Conservation (phyloP, 495 filamentous ascomycete genomes). For the Diplogelasinospora grovesii region DNA sequence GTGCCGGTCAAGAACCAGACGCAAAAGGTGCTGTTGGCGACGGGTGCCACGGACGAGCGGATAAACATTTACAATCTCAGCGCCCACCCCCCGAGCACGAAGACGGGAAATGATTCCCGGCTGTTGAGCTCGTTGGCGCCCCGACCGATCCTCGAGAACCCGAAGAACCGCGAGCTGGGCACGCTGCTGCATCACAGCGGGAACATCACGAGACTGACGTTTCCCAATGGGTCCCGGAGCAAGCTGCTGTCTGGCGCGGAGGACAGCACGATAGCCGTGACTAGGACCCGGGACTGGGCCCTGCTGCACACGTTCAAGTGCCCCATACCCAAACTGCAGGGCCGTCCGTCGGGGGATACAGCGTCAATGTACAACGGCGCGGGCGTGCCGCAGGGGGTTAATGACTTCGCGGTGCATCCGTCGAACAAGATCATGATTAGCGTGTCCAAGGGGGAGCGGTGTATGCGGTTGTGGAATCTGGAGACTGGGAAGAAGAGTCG, state of each 20-base stretch:
- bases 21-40: conserved; percentile 79
- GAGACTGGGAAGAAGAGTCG: conserved; percentile 94
- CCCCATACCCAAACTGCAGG: conserved; percentile 73
- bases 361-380: conserved; percentile 77
- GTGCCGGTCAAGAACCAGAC: conserved; percentile 46
- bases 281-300: conserved; percentile 81
- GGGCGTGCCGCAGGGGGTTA: conserved; percentile 80
- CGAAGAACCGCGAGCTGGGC: conserved; percentile 81
- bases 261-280: conserved; percentile 82
- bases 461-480: conserved; percentile 92
- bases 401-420: conserved; percentile 92
- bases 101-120: conserved; percentile 37
- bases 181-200: conserved; percentile 78
- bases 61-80: conserved; percentile 93
- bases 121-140: conserved; percentile 54
- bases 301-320: conserved; percentile 85
- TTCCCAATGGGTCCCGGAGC: conserved; percentile 76
- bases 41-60: conserved; percentile 82
- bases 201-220: conserved; percentile 68
- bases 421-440: conserved; percentile 93
- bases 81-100: conserved; percentile 51
- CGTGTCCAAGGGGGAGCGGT: conserved; percentile 79
- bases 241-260: conserved; percentile 82
- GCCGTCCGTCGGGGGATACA: conserved; percentile 85
- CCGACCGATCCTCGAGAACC: conserved; percentile 69